Conservation (phyloP, 495 filamentous ascomycete species). For the Penicillium crystallinum region DNA sequence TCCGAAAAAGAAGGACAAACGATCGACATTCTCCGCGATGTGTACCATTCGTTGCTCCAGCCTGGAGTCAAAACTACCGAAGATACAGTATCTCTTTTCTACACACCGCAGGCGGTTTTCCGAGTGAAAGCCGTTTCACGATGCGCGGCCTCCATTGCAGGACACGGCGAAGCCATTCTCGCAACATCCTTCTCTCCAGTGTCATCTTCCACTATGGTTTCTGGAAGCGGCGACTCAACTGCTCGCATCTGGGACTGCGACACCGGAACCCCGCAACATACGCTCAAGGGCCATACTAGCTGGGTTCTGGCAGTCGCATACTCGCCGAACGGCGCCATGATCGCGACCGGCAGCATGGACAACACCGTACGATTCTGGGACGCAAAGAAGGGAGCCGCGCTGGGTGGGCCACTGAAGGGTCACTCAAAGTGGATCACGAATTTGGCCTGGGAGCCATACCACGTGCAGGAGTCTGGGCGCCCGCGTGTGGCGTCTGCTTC, state of each 20-base stretch:
- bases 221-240: slow-evolving; percentile 85
- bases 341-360: slow-evolving; percentile 94
- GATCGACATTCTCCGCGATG: slow-evolving; percentile 59
- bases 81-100: slow-evolving; percentile 70
- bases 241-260: slow-evolving; percentile 95
- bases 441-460: slow-evolving; percentile 92
- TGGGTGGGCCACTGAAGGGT: slow-evolving; percentile 76
- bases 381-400: slow-evolving; percentile 68
- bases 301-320: slow-evolving; percentile 89
- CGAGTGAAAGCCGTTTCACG: slow-evolving; percentile 86
- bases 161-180: slow-evolving; percentile 90
- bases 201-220: slow-evolving; percentile 75
- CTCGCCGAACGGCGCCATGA: slow-evolving; percentile 72
- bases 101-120: slow-evolving; percentile 91
- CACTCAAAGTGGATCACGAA: slow-evolving; percentile 88
- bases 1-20: slow-evolving; percentile 50
- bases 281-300: slow-evolving; percentile 85
- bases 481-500: slow-evolving; percentile 81
- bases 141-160: slow-evolving; percentile 81
- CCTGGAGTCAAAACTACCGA: slow-evolving; percentile 63
- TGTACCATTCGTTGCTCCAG: slow-evolving; percentile 66
- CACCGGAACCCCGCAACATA: slow-evolving; percentile 83
- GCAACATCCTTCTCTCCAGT: slow-evolving; percentile 82
- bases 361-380: slow-evolving; percentile 90
- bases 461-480: slow-evolving; percentile 67